Conservation (phyloP, 352 stramenopile species). For the Phytophthora crassamura region DNA sequence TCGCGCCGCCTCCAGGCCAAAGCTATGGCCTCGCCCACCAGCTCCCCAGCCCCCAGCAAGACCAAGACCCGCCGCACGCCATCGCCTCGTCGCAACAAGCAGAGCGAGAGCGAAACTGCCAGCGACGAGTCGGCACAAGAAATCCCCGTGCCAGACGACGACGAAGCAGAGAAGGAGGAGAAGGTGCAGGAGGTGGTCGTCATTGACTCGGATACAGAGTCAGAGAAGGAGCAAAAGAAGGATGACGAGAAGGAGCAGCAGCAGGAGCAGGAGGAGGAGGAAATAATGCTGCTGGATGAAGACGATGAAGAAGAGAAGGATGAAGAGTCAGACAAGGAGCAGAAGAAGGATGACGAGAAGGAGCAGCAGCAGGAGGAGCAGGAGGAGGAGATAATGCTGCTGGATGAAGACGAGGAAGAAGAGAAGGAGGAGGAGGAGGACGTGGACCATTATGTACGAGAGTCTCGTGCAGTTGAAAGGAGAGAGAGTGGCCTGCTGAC, state of each 20-base stretch:
- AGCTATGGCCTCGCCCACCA: conserved; percentile 22
- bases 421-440: conserved; percentile 52
- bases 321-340: conserved; percentile 20
- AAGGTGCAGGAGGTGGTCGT: conserved; percentile 5
- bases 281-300: conserved; percentile 57
- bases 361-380: no score
- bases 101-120: conserved; percentile 8
- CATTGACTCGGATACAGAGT: conserved; percentile 14
- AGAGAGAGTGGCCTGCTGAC: background rate
- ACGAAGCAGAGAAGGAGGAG: conserved; percentile 5
- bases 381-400: no score
- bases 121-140: conserved; percentile 33
- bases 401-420: conserved; percentile 42
- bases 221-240: conserved; percentile 7
- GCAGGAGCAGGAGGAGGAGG: conserved; percentile 37
- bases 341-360: conserved; percentile 29
- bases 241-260: background rate
- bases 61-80: conserved; percentile 12
- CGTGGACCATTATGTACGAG: conserved; percentile 60
- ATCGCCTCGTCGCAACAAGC: conserved; percentile 27
- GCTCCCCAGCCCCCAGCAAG: conserved; percentile 1
- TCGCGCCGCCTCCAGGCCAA: conserved; percentile 70
- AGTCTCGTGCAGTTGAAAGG: background rate
- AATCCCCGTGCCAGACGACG: conserved; percentile 27
- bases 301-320: conserved; percentile 47